These are phyloP conservation scores for Boletales sp. DNA, from an alignment of 768 basidiomycete species.

Conservation along the genomic window DNA sequence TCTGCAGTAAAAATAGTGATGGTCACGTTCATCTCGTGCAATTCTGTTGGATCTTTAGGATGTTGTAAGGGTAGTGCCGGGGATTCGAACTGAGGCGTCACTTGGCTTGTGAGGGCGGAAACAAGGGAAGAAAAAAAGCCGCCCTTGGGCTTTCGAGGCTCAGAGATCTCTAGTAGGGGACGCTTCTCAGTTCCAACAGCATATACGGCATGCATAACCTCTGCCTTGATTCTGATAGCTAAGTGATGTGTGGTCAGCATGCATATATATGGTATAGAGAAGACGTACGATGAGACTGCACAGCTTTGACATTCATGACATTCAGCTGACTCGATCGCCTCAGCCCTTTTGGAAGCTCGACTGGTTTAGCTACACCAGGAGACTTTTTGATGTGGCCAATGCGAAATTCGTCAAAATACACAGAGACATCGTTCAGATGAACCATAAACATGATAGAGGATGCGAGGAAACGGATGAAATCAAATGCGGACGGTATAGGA, in stretches of 20 bases:
- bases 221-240: conserved; percentile 78
- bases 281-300: conserved; percentile 61
- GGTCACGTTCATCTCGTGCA: conserved; percentile 24
- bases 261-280: neutral
- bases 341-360: conserved; percentile 55
- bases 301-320: conserved; percentile 63
- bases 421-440: conserved; percentile 67
- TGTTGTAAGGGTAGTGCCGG: conserved; percentile 7
- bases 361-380: conserved; percentile 44
- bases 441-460: conserved; percentile 95
- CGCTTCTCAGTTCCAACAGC: conserved; percentile 60
- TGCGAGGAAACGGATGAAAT: conserved; percentile 84
- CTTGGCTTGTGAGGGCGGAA: conserved; percentile 22
- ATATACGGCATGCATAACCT: conserved; percentile 80
- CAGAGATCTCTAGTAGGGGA: conserved; percentile 32
- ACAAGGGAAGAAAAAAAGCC: conserved; percentile 46
- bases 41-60: conserved; percentile 22
- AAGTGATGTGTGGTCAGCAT: neutral
- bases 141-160: conserved; percentile 28
- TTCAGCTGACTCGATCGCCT: conserved; percentile 52
- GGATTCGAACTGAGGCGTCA: conserved; percentile 10
- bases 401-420: conserved; percentile 79
- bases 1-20: conserved; percentile 34
- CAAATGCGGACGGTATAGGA: conserved; percentile 78
- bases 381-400: conserved; percentile 66